Base-by-base conservation (phyloP, 2,329 filamentous ascomycete genomes). In the Stagonosporopsis cucurbitacearum region DNA sequence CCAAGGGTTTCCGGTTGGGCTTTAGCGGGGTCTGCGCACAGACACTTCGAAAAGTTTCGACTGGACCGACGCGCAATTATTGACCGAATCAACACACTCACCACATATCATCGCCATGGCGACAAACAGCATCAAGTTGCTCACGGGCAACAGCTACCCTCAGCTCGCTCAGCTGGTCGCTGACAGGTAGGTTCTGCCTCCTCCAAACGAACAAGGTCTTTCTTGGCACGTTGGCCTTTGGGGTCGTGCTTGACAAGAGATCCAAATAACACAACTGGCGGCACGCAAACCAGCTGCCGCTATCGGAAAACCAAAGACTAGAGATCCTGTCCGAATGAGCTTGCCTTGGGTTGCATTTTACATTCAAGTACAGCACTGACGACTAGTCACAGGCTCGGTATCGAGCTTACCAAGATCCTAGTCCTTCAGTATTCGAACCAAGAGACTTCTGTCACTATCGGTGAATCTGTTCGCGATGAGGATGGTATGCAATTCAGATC, bases 391-490 rank as follows among this genome's bases (percentile, higher is more conserved):
- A 91, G 89, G 70, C 84, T 92, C 58, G 89, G 89, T 65, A 90
- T 92, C 68, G 86, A 91, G 68, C 83, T 92, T 67, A 88, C 88
- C 60, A 91, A 91, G 80, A 90, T 90, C 42, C 85, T 92, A 81
- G 89, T 88, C 62, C 82, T 94, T 59, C 91, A 93, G 74, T 92
- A 93, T 79, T 93, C 90, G 43, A 94, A 94, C 76, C 89, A 92
- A 71, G 90, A 95, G 75, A 93, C 89, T 47, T 91, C 88, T 66
- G 92, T 98, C 54, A 96, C 92, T 19, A 96, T 97, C 68, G 93
- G 94, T 74, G 94, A 98, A 81, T 96, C 91, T 61, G 94, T 98
- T 51, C 86, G 94, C 78, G 94, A 98, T 75, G 94, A 98, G 83
- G 94, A 98, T 86, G 88, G 87, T 90, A 84, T 69, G 70, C 61